Conservation (phyloP, 148 eudicot species). For the Mesembryanthemum crystallinum region DNA sequence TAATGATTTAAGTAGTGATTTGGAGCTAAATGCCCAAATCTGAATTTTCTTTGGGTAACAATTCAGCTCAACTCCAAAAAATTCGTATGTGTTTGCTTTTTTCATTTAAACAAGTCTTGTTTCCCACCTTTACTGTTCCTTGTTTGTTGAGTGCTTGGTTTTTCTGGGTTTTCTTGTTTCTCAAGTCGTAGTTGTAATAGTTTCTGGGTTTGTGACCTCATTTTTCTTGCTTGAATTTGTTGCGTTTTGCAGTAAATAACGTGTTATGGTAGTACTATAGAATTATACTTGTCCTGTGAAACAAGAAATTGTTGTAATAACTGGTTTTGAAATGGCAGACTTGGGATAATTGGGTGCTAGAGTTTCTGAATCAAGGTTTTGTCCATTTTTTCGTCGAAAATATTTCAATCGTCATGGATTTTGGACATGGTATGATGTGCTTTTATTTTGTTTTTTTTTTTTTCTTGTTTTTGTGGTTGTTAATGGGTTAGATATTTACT, state of each 20-base stretch:
- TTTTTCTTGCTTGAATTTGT: constrained; percentile 20
- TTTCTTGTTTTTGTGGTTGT: not conserved
- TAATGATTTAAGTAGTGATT: constrained; percentile 30
- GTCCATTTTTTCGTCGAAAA: not conserved
- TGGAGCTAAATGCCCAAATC: constrained; percentile 28
- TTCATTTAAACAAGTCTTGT: not conserved
- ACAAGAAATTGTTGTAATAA: not conserved
- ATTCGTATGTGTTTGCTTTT: constrained; percentile 40
- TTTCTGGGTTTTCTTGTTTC: constrained; percentile 22
- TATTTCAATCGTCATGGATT: constrained; percentile 11
- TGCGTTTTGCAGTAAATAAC: constrained; percentile 13
- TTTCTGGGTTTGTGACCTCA: constrained; percentile 6
- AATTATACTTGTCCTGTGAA: not conserved
- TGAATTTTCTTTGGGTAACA: constrained; percentile 32
- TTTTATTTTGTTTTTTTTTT: not conserved
- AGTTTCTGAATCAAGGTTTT: not conserved
- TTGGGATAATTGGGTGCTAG: constrained; percentile 4
- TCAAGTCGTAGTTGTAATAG: constrained; percentile 7
- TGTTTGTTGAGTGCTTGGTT: constrained; percentile 12
- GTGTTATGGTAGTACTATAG: not conserved
- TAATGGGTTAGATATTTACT: not conserved
- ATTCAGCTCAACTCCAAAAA: constrained; percentile 26
- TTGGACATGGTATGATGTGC: constrained; percentile 5
- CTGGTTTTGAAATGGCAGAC: not conserved
- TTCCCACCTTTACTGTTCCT: constrained; percentile 6